A percentile compares a stretch with the other conserved stretches of the same genome.
phyloP scores from a whole-genome alignment of 164 flowering plant species.

The Hamamelis virginiana region DNA sequence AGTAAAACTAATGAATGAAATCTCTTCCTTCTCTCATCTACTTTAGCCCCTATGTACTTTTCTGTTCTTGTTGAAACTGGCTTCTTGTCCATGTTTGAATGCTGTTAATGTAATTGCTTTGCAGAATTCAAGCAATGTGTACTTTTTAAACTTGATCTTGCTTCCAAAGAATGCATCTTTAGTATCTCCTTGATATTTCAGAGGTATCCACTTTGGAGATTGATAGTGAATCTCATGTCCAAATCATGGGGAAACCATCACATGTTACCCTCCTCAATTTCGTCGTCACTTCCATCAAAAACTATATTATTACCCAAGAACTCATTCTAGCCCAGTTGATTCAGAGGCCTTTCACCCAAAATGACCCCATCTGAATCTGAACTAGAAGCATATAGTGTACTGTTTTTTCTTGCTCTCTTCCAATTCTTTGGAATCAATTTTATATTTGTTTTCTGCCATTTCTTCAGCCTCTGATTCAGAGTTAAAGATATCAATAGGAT shows the following conservation, averaged over 20 bases:
- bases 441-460: neutral
- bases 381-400: conserved; percentile 28
- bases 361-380: conserved; percentile 25
- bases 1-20: neutral
- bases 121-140: neutral
- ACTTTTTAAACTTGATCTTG: neutral
- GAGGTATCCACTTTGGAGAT: conserved; percentile 6
- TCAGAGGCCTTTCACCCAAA: neutral
- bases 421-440: conserved; percentile 12
- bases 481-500: conserved; percentile 6
- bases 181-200: neutral
- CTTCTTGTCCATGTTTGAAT: conserved; percentile 23
- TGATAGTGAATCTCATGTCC: neutral
- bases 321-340: conserved; percentile 10
- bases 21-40: neutral
- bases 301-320: conserved; percentile 6
- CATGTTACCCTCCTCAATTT: conserved; percentile 5
- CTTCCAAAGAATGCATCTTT: neutral
- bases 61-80: conserved; percentile 51
- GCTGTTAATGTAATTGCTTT: conserved; percentile 2
- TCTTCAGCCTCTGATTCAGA: conserved; percentile 31
- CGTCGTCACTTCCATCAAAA: conserved; percentile 30
- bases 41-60: conserved; percentile 4
- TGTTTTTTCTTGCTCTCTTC: conserved; percentile 12
- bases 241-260: conserved; percentile 6